phyloP scores from a whole-genome alignment of 192 early-diverging fungal genomes.

The Coemansia sp. region DNA sequence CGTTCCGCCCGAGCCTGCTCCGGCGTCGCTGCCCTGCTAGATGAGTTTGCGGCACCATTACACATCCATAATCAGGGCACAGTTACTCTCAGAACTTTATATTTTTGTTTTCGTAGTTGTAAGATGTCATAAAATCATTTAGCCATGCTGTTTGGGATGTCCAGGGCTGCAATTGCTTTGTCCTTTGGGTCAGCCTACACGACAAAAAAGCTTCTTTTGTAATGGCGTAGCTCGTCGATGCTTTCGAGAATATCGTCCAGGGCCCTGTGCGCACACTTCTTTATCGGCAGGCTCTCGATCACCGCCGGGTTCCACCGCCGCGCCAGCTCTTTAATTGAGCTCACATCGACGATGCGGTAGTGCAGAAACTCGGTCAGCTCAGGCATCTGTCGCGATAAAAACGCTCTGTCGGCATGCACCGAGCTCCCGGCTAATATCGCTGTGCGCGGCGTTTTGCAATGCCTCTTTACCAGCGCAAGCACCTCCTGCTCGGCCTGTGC shows the following conservation, averaged over 20 bases:
- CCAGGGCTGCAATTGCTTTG: not conserved
- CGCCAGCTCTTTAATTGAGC: conserved; percentile 85
- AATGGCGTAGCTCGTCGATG: conserved; percentile 84
- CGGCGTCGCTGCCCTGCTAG: conserved; percentile 3
- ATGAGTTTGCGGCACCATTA: too few species aligned
- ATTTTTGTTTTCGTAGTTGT: too few species aligned
- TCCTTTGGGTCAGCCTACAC: not conserved
- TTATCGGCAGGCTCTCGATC: conserved; percentile 58
- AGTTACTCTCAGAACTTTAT: too few species aligned
- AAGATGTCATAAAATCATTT: too few species aligned
- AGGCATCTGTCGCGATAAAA: conserved; percentile 81
- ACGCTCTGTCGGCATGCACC: conserved; percentile 88
- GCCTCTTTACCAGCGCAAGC: conserved; percentile 69
- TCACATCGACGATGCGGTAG: conserved; percentile 88
- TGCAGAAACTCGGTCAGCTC: conserved; percentile 71
- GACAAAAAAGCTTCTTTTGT: conserved; percentile 62
- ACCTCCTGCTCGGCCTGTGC: conserved; percentile 71
- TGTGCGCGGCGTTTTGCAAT: conserved; percentile 60
- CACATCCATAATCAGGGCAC: too few species aligned
- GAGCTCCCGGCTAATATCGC: conserved; percentile 90
- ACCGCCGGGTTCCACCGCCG: conserved; percentile 73
- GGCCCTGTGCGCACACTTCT: conserved; percentile 70
- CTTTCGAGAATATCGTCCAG: conserved; percentile 92
- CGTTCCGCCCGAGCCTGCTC: not conserved
- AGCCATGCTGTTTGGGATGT: too few species aligned